Base-by-base conservation (phyloP, 129 eudicot genomes). In the Tagetes patula region DNA sequence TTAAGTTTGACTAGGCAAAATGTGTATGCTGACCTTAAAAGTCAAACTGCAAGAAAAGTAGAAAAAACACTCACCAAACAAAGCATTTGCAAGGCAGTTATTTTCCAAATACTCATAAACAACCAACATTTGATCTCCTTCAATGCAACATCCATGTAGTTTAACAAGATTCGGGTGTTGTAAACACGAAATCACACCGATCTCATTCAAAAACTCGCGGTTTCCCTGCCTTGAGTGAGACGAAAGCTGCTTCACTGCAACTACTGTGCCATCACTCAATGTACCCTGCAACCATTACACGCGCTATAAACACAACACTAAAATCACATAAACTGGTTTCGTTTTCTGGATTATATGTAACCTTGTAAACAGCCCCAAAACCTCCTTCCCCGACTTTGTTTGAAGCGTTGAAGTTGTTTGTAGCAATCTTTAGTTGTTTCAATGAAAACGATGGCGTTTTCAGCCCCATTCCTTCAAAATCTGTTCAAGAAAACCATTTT, bases 331-430 rank as follows among this genome's bases (percentile, higher is more conserved):
- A 63, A 20, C 9, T 45, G 10, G 6, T 7, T 7, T 39, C 42
- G 42, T 78, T 38, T 58, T 40, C 48, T 41, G 54, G 37, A 49
- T 32, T 75, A 62, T 36, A 20, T 20, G 27, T 20, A 40, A 90
- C 96, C 91, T 85, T 90, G 73, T 85, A 90, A 42, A 90, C 96
- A 10, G 95, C 73, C 81, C 96, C 96, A 77, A 90, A 90, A 76
- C 96, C 96, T 71, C 95, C 96, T 87, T 90, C 96, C 62, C 95
- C 95, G 9, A 87, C 69, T 77, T 88, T 87, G 81, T 91, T 91
- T 5, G 79, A 37, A 61, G 67, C 55, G 49, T 82, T 82, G 66
- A 91, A 91, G 84, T 91, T 86, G 79, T 88, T 81, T 0, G 97
- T 91, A 32, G 97, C 97, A 27, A 76, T 58, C 85, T 85, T 85